Percentiles rank a stretch among this genome's conserved stretches.
Conservation (phyloP, 1,284 basidiomycete genomes). For the Phlebopus sp. region DNA sequence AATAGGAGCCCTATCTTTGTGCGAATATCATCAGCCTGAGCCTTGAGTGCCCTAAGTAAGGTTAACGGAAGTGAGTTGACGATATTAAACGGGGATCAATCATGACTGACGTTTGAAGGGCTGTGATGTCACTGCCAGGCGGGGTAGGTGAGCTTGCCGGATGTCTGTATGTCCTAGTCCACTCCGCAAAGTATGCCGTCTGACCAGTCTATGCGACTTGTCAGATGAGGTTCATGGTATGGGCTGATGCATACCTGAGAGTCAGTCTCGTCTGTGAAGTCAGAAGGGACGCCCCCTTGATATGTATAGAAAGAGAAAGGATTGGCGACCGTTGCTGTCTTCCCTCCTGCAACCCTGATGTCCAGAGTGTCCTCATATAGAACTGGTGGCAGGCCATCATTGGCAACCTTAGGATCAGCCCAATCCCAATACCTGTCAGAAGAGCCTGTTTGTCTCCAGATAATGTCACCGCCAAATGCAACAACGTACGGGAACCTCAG, state of each 20-base stretch:
- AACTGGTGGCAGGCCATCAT: constrained; percentile 5
- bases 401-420: constrained; percentile 4
- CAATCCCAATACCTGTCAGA: constrained; percentile 12
- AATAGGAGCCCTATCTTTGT: constrained; percentile 8
- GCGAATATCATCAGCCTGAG: background rate
- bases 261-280: constrained; percentile 3
- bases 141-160: constrained; percentile 2
- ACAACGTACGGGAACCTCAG: constrained; percentile 11
- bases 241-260: background rate
- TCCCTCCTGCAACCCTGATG: background rate
- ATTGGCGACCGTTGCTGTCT: constrained; percentile 1
- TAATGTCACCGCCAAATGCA: background rate
- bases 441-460: background rate
- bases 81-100: too few species aligned
- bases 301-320: constrained; percentile 7
- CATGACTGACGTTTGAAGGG: constrained; percentile 4
- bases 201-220: background rate
- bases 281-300: constrained; percentile 7
- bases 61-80: background rate
- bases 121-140: background rate
- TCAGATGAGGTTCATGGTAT: background rate
- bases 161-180: constrained; percentile 5
- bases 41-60: constrained; percentile 2
- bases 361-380: constrained; percentile 1
- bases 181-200: constrained; percentile 4